phyloP scores from a whole-genome alignment of 2,329 filamentous ascomycete species.

The Trichoderma koningii region DNA sequence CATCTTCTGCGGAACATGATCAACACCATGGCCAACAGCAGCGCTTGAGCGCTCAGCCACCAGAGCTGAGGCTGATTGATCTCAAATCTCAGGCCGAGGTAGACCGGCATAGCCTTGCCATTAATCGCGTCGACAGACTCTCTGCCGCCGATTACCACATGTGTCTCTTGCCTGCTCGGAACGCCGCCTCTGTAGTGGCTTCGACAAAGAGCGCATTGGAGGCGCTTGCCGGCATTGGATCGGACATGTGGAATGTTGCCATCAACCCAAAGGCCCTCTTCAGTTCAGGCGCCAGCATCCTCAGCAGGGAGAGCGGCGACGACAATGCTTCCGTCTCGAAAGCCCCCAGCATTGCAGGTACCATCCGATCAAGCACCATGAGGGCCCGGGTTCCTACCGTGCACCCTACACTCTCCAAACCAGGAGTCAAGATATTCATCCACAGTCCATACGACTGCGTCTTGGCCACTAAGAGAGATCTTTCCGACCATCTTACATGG shows the following conservation, averaged over 20 bases:
- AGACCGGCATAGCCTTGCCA: slow-evolving; percentile 80
- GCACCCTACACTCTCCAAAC: slow-evolving; percentile 58
- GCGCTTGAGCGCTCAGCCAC: slow-evolving; percentile 77
- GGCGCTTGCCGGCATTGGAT: slow-evolving; percentile 68
- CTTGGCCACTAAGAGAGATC: slow-evolving; percentile 83
- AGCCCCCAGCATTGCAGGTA: slow-evolving; percentile 41
- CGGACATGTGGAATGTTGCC: slow-evolving; percentile 87
- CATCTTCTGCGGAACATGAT: slow-evolving; percentile 55
- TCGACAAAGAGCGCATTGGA: slow-evolving; percentile 75
- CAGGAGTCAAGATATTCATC: slow-evolving; percentile 77
- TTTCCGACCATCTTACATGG: slow-evolving; percentile 84
- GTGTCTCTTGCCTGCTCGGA: slow-evolving; percentile 74
- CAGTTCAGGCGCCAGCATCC: slow-evolving; percentile 79
- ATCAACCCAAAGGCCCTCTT: slow-evolving; percentile 86
- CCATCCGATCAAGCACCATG: slow-evolving; percentile 35
- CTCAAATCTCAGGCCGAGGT: slow-evolving; percentile 82
- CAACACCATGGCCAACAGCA: slow-evolving; percentile 67
- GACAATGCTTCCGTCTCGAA: slow-evolving; percentile 53
- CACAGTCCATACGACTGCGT: slow-evolving; percentile 97
- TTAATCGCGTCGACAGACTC: slow-evolving; percentile 84
- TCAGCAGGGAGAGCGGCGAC: slow-evolving; percentile 62
- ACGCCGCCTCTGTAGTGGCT: slow-evolving; percentile 63
- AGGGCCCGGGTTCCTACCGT: slow-evolving; percentile 42
- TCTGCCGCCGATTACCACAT: slow-evolving; percentile 92
- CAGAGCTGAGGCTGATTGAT: slow-evolving; percentile 89